Evolutionary conservation across 202 grass and related monocot species (phyloP), one percentile per base, ranked within the genome.

Genomic region (Brachypodium distachyon): DNA sequence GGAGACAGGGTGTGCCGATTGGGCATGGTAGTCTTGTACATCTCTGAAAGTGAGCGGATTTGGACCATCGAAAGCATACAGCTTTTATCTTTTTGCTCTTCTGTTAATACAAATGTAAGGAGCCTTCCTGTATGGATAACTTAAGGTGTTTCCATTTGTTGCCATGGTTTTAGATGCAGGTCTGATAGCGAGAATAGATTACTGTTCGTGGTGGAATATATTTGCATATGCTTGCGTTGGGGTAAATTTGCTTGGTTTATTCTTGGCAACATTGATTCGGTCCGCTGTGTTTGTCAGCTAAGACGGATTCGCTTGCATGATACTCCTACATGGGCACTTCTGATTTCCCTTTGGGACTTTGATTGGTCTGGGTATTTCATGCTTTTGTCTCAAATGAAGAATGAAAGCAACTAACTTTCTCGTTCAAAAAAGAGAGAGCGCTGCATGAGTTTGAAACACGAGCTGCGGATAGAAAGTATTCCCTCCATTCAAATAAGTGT

Each of bases 41-140:
- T 86, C 29, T 7, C 64, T 72, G 56, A 12, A 64, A n/a, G 55
- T 23, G 18, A 42, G 42, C 7, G 6, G 59, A 53, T 87, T 79
- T 83, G 33, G 28, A 54, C 29, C 34, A 9, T 44, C 3, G 34
- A 46, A 79, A 68, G 11, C 69, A 34, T 61, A 51, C 53, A 21
- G 28, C 61, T 68, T n/a, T 68, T 77, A 60, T 39, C 43, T 9
- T 79, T 61, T 83, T 62, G 75, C 74, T 69, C 67, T 67, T 67
- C 7, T 87, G 68, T 87, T 48, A n/a, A 69, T 69, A 67, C 42
- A 47, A 67, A 79, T 41, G 79, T 83, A 78, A 31, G n/a, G 18
- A 74, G n/a, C 31, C 5, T 72, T 76, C n/a, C 43, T 17, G 68
- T 36, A 19, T 67, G 59, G 32, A 41, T 33, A 22, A 13, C 1